A percentile compares a stretch with the other conserved stretches of the same genome.
Conservation (phyloP, 345 rosid genomes). For the Arabidopsis thaliana region DNA sequence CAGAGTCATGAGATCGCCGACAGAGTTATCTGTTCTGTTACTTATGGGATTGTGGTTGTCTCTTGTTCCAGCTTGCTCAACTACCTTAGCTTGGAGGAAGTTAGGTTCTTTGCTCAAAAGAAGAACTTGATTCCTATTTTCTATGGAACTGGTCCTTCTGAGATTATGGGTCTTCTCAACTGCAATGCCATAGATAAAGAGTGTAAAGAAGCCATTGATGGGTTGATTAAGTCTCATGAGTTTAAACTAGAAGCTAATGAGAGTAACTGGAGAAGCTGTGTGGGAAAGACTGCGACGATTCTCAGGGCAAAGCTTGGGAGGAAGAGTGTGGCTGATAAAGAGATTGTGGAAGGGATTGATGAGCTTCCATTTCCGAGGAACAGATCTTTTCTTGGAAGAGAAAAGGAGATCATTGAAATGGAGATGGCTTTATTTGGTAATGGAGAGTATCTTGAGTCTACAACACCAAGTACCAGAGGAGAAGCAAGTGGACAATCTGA, state of each 20-base stretch:
- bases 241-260: slow-evolving; percentile 79
- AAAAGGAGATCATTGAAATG: slow-evolving; percentile 73
- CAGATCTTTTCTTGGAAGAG: slow-evolving; percentile 76
- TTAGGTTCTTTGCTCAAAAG: slow-evolving; percentile 87
- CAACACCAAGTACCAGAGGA: slow-evolving; percentile 56
- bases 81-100: slow-evolving; percentile 78
- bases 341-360: slow-evolving; percentile 55
- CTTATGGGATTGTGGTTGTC: slow-evolving; percentile 79
- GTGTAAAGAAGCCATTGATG: slow-evolving; percentile 85
- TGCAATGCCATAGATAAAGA: slow-evolving; percentile 71
- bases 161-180: slow-evolving; percentile 63
- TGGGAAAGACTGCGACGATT: slow-evolving; percentile 56
- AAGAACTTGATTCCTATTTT: slow-evolving; percentile 85
- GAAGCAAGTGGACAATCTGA: slow-evolving; percentile 84
- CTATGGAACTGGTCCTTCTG: slow-evolving; percentile 69
- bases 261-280: slow-evolving; percentile 85
- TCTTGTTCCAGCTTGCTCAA: slow-evolving; percentile 67
- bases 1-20: slow-evolving; percentile 93
- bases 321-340: slow-evolving; percentile 66
- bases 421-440: slow-evolving; percentile 74
- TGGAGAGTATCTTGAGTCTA: slow-evolving; percentile 54
- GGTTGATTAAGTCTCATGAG: slow-evolving; percentile 72
- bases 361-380: slow-evolving; percentile 82
- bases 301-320: slow-evolving; percentile 79
- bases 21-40: slow-evolving; percentile 80